phyloP scores from a whole-genome alignment of 768 basidiomycete genomes.

The Multifurca ochricompacta region DNA sequence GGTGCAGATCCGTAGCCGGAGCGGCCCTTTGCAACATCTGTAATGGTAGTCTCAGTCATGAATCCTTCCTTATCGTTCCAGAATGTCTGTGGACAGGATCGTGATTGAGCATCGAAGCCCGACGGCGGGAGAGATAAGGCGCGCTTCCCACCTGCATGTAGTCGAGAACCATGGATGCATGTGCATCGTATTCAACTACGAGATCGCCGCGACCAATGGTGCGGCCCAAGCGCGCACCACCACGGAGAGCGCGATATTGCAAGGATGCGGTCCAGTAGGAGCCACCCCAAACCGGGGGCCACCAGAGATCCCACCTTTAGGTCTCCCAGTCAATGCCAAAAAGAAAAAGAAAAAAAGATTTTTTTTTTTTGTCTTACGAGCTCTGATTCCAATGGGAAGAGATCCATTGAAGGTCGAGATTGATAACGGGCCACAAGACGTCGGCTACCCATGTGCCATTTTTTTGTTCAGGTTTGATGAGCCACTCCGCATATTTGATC shows the following conservation, averaged over 20 bases:
- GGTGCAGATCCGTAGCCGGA: constrained; percentile 16
- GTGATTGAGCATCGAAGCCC: too few relatives aligned
- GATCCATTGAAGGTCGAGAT: constrained; percentile 18
- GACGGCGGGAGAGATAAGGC: not conserved
- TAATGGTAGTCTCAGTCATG: constrained; percentile 13
- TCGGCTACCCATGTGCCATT: constrained; percentile 14
- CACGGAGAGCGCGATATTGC: constrained; percentile 18
- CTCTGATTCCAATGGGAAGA: constrained; percentile 13
- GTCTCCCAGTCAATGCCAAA: not conserved
- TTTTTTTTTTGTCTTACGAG: not conserved
- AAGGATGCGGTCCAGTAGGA: constrained; percentile 18
- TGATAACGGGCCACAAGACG: constrained; percentile 12
- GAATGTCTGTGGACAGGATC: constrained; percentile 4
- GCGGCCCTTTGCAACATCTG: constrained; percentile 6
- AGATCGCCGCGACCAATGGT: not conserved
- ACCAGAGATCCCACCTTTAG: constrained; percentile 15
- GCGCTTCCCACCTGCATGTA: constrained; percentile 10
- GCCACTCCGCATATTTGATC: constrained; percentile 17
- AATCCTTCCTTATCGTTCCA: constrained; percentile 14
- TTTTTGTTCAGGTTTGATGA: constrained; percentile 8
- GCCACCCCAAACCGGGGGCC: constrained; percentile 15
- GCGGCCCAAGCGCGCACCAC: constrained; percentile 15
- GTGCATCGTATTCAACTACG: constrained; percentile 1
- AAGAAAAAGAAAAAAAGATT: not conserved
- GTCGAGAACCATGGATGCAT: constrained; percentile 13